Evolutionary conservation across 441 rosid genomes (phyloP), one percentile per base, ranked within the genome.

Genomic region (Brassica balearica): DNA sequence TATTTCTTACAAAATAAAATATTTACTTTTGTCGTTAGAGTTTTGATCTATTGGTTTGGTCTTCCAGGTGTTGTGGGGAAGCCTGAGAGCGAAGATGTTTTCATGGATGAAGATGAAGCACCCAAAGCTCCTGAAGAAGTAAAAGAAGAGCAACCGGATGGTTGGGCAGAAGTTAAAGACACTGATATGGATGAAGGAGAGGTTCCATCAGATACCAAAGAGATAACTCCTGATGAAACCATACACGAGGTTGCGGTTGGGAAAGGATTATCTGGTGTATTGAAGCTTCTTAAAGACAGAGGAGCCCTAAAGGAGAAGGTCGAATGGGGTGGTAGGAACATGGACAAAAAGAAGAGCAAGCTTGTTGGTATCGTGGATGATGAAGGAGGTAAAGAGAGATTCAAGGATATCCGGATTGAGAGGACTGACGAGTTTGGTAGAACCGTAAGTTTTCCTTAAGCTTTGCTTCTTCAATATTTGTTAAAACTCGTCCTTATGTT

Each of bases 291-390:
- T 11, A 88, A 93, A 82, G 98, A 96, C 6, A 88, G 98, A 80
- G 99, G 99, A 80, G 83, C 94, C 23, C 93, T 96, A 34, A 94
- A 94, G 76, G 98, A 94, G 87, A 85, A 85, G 69, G 75, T 90
- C 60, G 97, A 96, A 10, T 93, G 98, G 98, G 99, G 97, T 84
- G 99, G 98, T 74, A 87, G 99, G 77, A 96, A 94, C 85, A 96
- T 92, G 98, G 99, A 94, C 90, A 96, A 93, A 88, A 96, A 94
- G 82, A 96, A 91, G 87, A 93, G 98, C 86, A 94, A 96, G 89
- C 98, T 94, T 75, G 88, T 91, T 74, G 98, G 98, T 77, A 86
- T 96, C 5, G 78, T 86, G 41, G 94, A 86, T 64, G 85, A 81
- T 73, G 84, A 81, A 41, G 88, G 76, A 23, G 48, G 51, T 25